A percentile compares a stretch with the other conserved stretches of the same genome.
These are phyloP conservation scores for Dissophora globulifera DNA, from an alignment of 192 early-diverging fungal species.

Conservation along the genomic window DNA sequence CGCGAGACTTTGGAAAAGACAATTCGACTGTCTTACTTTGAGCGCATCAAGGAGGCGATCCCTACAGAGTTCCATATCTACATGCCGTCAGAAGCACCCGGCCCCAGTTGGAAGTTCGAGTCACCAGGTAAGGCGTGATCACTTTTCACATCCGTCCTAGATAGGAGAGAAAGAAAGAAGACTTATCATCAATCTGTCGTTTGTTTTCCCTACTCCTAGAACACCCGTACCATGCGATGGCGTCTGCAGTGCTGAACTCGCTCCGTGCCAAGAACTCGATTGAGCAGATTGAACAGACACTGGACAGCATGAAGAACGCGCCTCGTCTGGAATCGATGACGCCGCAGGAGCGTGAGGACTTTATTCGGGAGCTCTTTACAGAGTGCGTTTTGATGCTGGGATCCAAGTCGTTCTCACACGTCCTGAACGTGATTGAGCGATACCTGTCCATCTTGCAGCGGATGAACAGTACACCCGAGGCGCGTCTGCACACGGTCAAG, in stretches of 20 bases:
- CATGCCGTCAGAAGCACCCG: conserved; percentile 73
- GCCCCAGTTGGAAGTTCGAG: conserved; percentile 78
- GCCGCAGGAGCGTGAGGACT: conserved; percentile 59
- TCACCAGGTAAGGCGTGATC: conserved; percentile 55
- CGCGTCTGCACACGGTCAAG: conserved; percentile 76
- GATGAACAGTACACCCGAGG: conserved; percentile 70
- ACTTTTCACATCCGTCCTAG: no score
- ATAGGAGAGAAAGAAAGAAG: no score
- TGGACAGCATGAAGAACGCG: conserved; percentile 57
- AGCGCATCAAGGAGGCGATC: conserved; percentile 83
- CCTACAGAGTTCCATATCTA: conserved; percentile 71
- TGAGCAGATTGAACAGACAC: conserved; percentile 57
- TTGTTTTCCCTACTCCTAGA: conserved; percentile 4
- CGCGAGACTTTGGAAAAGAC: conserved; percentile 88
- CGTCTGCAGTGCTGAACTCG: conserved; percentile 54
- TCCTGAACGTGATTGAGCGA: conserved; percentile 90
- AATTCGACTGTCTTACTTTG: conserved; percentile 89
- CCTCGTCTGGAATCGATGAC: conserved; percentile 35
- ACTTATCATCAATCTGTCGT: no score
- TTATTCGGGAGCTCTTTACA: conserved; percentile 77
- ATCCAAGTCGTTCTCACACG: conserved; percentile 93
- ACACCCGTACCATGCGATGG: conserved; percentile 56
- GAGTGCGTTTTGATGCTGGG: conserved; percentile 89
- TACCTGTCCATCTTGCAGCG: conserved; percentile 72
- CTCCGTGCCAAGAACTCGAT: conserved; percentile 58